Evolutionary conservation across 108 stramenopile species (phyloP), one percentile per base, ranked within the genome.

Genomic region (Discostella stelligeroides): DNA sequence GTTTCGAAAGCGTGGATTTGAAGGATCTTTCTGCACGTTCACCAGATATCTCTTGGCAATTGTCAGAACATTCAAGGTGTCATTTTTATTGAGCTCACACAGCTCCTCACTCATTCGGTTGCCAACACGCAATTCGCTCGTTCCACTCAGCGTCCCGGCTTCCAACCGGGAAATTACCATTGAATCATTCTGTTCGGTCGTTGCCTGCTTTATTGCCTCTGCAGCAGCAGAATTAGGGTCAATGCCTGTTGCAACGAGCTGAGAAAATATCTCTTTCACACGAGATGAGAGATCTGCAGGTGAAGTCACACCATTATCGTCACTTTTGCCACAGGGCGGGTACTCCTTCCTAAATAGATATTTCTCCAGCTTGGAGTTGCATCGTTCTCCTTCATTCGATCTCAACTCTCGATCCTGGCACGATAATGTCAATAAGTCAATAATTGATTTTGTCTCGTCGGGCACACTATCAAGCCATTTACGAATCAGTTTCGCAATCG

Each of bases 401-500:
- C 25, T 25, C 8, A 21, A 39, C 37, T 66, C 47, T 11, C 59
- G 80, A 47, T 90, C 87, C 66, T 75, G 49, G 51, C 86, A 88
- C 7, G 92, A 94, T 9, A 88, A 37, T 20, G 84, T 79, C 41
- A 93, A 64, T 72, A 87, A 84, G 17, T 85, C 75, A 12, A 93
- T 43, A n/a, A 92, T 75, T 50, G 86, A 84, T 41, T 79, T 68
- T 12, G 73, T 90, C 23, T 84, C 82, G 27, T 40, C n/a, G 0
- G 92, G 89, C 27, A 87, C 49, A 10, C 78, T 82, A 34, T 73
- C 62, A 17, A 90, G 64, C 92, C 89, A 90, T 13, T 60, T 53
- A n/a, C 83, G 67, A 15, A 93, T 61, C 76, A 88, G 62, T 39
- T 40, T 61, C 54, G 79, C 85, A 42, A 93, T 86, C 41, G 72